Base-by-base conservation (phyloP, 2,329 filamentous ascomycete genomes). In the Polytolypa hystricis region DNA sequence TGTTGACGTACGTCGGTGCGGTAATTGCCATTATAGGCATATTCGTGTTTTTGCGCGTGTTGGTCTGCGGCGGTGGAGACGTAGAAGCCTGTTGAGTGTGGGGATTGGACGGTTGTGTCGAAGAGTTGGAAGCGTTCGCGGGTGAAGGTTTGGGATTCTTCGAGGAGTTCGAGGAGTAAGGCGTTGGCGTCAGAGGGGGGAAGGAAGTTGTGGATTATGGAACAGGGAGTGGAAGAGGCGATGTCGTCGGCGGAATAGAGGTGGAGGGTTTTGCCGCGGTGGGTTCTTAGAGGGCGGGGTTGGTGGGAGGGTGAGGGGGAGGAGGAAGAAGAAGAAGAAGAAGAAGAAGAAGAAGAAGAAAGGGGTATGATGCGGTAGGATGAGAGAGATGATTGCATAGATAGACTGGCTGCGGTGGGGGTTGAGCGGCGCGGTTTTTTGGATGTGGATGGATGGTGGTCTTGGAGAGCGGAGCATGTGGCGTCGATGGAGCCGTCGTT, bases 121-220 rank as follows among this genome's bases (percentile, higher is more conserved):
- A 95, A 95, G 1, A 96, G 64, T 53, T 91, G 84, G 52, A 95
- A 94, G 0, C 74, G 78, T 16, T 75, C 73, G 44, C 71, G 75
- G 33, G 77, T 67, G 53, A 86, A 94, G 0, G 79, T 74, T 15
- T 72, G 64, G 1, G 81, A 71, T 59, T 95, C 85, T 1, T 70
- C 61, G 1, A 95, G 61, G 25, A 96, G 69, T 55, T 96, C 87
- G 20, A 60, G 56, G 1, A 96, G 66, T 9, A 98, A 67, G 1
- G 70, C 67, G 45, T 85, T 80, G 26, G 91, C 89, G 40, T 82
- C 69, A 2, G 78, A 66, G 0, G 68, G 19, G 0, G 84, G 77
- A 0, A 98, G 67, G 48, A 96, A 95, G 51, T 94, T 91, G 59
- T 93, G 86, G 38, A 95, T 77, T 46, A 96, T 82, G 8, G 84